Evolutionary conservation across 345 rosid species (phyloP), one percentile per base, ranked within the genome.

Genomic region (Hibiscus trionum): DNA sequence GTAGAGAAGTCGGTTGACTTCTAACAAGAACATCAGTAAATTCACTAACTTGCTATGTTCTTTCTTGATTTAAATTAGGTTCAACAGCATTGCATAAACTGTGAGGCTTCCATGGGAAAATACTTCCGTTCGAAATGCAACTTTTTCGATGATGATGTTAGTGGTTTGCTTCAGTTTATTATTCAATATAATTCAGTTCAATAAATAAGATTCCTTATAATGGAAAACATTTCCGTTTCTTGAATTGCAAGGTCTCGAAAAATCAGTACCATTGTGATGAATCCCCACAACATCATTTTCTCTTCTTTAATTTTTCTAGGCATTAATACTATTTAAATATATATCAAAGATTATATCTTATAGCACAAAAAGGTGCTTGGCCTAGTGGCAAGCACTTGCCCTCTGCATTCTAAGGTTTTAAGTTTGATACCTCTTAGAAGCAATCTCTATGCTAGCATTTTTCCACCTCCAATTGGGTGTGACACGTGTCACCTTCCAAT

Each of bases 21-120:
- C n/a, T n/a, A n/a, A n/a, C n/a, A n/a, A n/a, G n/a, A n/a, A n/a
- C n/a, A n/a, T n/a, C 17, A 35, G 63, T 56, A 11, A 57, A 39
- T n/a, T 14, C 11, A 21, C 67, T 59, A 4, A 60, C 12, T 73
- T 53, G 29, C 7, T 9, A 2, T 47, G 29, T 35, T 73, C 64
- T 62, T 72, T 72, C 39, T 61, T 73, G 46, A 21, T 11, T 55
- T 7, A 14, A 37, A 19, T 39, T 47, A 89, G 93, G 86, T 83
- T 70, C 89, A 77, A 58, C 89, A 89, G 49, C 57, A 81, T 76
- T 89, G 91, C 82, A 75, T 76, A 61, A 58, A 80, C 15, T 89
- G 91, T 71, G 88, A 90, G 56, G 85, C 81, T 69, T 85, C 88
- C 73, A 84, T 89, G 91, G 93, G 93, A 65, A 81, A 79, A 61